Evolutionary conservation across 345 rosid genomes (phyloP), one percentile per base, ranked within the genome.

Genomic region (Euphorbia tirucalli): DNA sequence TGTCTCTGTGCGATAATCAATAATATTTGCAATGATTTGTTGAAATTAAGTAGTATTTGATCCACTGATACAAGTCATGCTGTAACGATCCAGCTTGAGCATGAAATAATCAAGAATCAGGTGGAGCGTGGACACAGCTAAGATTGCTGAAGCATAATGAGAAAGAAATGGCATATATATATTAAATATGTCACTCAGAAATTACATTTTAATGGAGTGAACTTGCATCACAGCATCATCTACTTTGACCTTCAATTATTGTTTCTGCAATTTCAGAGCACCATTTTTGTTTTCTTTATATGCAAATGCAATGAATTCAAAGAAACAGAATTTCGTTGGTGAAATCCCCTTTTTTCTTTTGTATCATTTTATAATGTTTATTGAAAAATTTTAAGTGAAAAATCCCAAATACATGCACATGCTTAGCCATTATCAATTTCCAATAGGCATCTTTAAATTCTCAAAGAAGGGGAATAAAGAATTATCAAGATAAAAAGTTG

Each of bases 1-100:
- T 32, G 49, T 71, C 43, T 43, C 10, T 50, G 0, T 37, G 27
- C 56, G 27, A 14, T 27, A 56, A 28, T 48, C 66, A 57, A 56
- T 22, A 65, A 50, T 43, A 43, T 46, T 18, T 52, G 4, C 1
- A 35, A 43, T 50, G 4, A 58, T 14, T 35, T 46, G 48, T 24
- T 64, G 43, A 21, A 24, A 39, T 70, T 43, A 32, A 39, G 32
- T 64, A 55, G n/a, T 71, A 14, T 9, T 25, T 41, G 19, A 5
- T 71, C n/a, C 28, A 7, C 46, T 52, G 57, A 49, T 21, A 27
- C 24, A 31, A 21, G 16, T 57, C 27, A 54, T 30, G 70, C 82
- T 79, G 85, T 68, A 79, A 79, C 74, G 81, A 68, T 64, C 30
- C 15, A 10, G 30, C 25, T 55, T 69, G 57, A 63, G 41, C 52